These are phyloP conservation scores for Aspergillus terreus DNA, from an alignment of 2,329 filamentous ascomycete genomes.

Conservation along the genomic window DNA sequence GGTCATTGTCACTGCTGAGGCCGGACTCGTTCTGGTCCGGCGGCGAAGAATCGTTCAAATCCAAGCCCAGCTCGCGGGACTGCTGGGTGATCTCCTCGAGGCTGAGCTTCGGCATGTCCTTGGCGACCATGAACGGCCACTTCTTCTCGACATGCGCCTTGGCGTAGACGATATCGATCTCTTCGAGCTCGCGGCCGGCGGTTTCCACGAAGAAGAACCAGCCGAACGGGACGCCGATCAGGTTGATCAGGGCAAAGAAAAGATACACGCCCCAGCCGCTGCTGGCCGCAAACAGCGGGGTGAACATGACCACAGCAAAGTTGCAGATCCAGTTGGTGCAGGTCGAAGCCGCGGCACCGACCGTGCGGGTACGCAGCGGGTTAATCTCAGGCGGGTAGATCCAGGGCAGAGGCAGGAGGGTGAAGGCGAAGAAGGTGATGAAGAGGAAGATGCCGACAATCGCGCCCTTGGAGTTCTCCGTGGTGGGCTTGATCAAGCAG, in stretches of 20 bases:
- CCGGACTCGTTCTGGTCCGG: background rate
- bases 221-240: constrained; percentile 45
- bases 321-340: constrained; percentile 54
- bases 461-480: constrained; percentile 28
- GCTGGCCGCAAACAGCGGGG: constrained; percentile 33
- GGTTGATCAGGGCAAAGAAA: constrained; percentile 38
- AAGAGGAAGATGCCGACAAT: constrained; percentile 63
- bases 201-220: constrained; percentile 53
- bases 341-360: constrained; percentile 50
- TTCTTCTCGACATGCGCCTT: constrained; percentile 37
- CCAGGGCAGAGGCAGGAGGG: constrained; percentile 61
- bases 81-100: constrained; percentile 23
- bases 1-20: background rate
- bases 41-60: background rate
- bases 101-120: constrained; percentile 27
- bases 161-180: constrained; percentile 38
- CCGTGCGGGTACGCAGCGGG: constrained; percentile 51
- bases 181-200: constrained; percentile 39
- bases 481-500: constrained; percentile 26
- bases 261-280: constrained; percentile 39
- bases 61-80: constrained; percentile 21
- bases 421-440: constrained; percentile 64
- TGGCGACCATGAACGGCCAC: constrained; percentile 20
- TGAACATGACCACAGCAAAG: constrained; percentile 51
- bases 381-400: constrained; percentile 47